Base-by-base conservation (phyloP, 2,329 filamentous ascomycete species). In the Colletotrichum coccodes region DNA sequence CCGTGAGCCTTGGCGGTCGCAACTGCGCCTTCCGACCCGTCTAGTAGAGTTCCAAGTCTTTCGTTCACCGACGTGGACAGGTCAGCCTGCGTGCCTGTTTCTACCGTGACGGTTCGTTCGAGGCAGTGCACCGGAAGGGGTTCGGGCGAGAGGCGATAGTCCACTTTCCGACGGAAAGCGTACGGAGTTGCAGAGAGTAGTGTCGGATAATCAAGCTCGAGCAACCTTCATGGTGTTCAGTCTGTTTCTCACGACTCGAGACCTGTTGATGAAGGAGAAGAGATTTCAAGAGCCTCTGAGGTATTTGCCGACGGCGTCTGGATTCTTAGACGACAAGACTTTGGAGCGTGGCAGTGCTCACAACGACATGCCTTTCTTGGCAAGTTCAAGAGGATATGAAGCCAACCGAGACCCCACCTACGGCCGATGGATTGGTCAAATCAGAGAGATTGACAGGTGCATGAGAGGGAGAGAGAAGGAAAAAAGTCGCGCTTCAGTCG, bases 281-380 rank as follows among this genome's bases (percentile, higher is more conserved):
- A 64, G 38, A 38, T 59, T 47, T 38, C 54, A 62, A 59, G 44
- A 54, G 18, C 23, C 28, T 47, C 18, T 21, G 32, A 40, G 23
- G 28, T 63, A 23, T 50, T 42, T 56, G 56, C 18, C 56, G 54
- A 50, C 28, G 26, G 49, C 23, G 54, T 50, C 36, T 57, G 34
- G 42, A 38, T 3, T 47, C 30, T 16, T 44, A 16, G 53, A 58
- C 46, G 18, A 18, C 38, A 46, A 58, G 46, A 46, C 50, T 46
- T 6, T 61, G 14, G 44, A 69, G 40, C 5, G 61, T 69, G 66
- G 66, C 66, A 69, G 66, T 69, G 66, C 62, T 66, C 66, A 60
- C 62, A 66, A 46, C 61, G 61, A 69, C 61, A 67, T 69, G 66
- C 66, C 66, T 65, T 69, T 69, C 61, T 60, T 60, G 49, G 61